These are phyloP conservation scores for Asparagopsis taxiformis DNA, from an alignment of 31 red algal species.

Conservation along the genomic window DNA sequence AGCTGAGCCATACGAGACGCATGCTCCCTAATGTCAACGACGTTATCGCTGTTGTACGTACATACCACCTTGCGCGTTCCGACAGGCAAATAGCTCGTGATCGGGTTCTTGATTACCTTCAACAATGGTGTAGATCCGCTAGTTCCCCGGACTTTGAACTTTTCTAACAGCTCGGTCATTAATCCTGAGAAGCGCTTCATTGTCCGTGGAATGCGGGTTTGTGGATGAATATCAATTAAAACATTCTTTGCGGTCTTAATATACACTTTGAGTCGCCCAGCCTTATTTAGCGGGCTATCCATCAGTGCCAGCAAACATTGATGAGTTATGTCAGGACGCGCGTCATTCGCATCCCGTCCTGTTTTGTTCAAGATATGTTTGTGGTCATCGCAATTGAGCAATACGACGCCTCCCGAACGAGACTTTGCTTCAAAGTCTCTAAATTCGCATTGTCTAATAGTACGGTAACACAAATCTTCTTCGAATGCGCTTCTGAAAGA, in stretches of 20 bases:
- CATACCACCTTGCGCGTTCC: slow-evolving; percentile 71
- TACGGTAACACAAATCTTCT: slow-evolving; percentile 81
- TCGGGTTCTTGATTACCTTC: slow-evolving; percentile 86
- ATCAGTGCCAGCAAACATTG: slow-evolving; percentile 95
- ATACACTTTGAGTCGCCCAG: slow-evolving; percentile 82
- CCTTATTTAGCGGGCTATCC: slow-evolving; percentile 97
- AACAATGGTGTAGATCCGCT: slow-evolving; percentile 70
- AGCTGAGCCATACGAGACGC: slow-evolving; percentile 42
- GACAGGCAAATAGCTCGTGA: slow-evolving; percentile 85
- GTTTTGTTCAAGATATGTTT: slow-evolving; percentile 47
- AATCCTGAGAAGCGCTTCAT: slow-evolving; percentile 86
- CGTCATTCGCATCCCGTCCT: slow-evolving; percentile 74
- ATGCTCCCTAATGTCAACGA: slow-evolving; percentile 72
- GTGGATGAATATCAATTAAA: slow-evolving; percentile 86
- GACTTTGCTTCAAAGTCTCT: slow-evolving; percentile 71
- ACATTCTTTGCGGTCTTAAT: slow-evolving; percentile 82
- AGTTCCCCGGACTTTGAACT: slow-evolving; percentile 86
- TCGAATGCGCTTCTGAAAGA: slow-evolving; percentile 35
- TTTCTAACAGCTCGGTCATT: slow-evolving; percentile 86
- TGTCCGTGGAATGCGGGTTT: slow-evolving; percentile 91
- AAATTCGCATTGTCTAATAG: slow-evolving; percentile 83
- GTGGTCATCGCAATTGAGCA: slow-evolving; percentile 94
- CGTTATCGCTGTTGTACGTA: slow-evolving; percentile 82
- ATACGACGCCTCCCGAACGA: slow-evolving; percentile 29
- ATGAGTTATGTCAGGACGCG: slow-evolving; percentile 94